Base-by-base conservation (phyloP, 805 yeast species). In the Ogataea methylovora region DNA sequence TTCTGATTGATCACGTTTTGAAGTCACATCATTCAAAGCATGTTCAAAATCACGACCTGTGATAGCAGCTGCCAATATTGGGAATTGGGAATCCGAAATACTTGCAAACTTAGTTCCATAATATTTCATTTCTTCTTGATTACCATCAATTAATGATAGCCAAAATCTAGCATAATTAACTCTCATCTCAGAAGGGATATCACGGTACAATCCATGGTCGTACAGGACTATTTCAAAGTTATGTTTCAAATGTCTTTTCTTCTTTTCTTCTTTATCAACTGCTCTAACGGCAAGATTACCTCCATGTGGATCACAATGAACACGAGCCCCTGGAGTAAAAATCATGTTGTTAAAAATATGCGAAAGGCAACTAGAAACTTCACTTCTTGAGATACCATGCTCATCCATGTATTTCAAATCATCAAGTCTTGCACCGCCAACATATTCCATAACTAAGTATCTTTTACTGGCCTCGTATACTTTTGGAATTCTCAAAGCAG, bases 291-390 rank as follows among this genome's bases (percentile, higher is more conserved):
- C 96, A 39, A 92, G 63, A 50, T 92, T 92, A 0, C 99, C 99
- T 9, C 95, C 95, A 55, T 92, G 99, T 1, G 98, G 98, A 55
- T 92, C 99, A 61, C 98, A 92, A 55, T 92, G 99, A 28, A 92
- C 73, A 1, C 90, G 85, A 16, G 86, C 95, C 19, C 77, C 79
- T 1, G 96, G 94, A 2, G 94, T 81, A 63, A 92, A 92, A 27
- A 92, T 86, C 99, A 92, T 92, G 51, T 77, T 79, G 62, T 90
- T 85, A 65, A 92, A 92, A 20, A 86, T 79, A 47, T 90, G 95
- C 0, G 96, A 77, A 25, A 92, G 65, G 53, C 97, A 90, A 6
- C 79, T 62, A 2, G 94, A 79, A 8, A 92, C 94, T 42, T 84
- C 83, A 1, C 80, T 72, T 17, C 94, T 64, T 15, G 84, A 74